phyloP scores from a whole-genome alignment of 805 yeast species.

The Jamesozyma piceae region DNA sequence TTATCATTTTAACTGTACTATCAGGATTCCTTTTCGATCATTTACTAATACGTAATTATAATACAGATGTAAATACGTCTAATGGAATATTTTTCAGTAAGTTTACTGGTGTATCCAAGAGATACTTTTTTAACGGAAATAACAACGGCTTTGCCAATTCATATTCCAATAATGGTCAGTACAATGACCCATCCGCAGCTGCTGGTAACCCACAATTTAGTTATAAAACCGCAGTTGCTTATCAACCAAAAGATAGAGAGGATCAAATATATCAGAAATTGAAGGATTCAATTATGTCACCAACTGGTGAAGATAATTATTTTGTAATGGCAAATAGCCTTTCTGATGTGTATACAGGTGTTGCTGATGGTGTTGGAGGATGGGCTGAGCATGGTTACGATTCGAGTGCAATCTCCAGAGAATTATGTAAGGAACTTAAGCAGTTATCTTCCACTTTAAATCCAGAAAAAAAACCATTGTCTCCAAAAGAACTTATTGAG shows the following conservation, averaged over 20 bases:
- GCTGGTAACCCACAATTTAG: conserved; percentile 24
- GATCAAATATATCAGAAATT: conserved; percentile 35
- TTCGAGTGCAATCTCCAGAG: conserved; percentile 78
- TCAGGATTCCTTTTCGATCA: conserved; percentile 9
- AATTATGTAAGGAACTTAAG: conserved; percentile 53
- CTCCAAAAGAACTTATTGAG: conserved; percentile 43
- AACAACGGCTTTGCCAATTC: conserved; percentile 1
- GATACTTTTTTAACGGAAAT: conserved; percentile 14
- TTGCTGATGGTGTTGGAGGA: conserved; percentile 96
- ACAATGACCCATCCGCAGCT: conserved; percentile 1
- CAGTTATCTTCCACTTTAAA: conserved; percentile 14
- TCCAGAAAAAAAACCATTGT: conserved; percentile 5
- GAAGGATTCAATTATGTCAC: conserved; percentile 37
- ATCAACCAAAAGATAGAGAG: conserved; percentile 62
- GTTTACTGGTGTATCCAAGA: conserved; percentile 10
- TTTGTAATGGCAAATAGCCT: conserved; percentile 34
- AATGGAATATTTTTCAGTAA: conserved; percentile 4
- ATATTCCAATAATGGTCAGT: background rate
- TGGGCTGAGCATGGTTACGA: conserved; percentile 91
- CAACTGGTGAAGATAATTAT: conserved; percentile 72
- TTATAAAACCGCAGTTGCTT: conserved; percentile 58
- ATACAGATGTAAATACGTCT: conserved; percentile 4
- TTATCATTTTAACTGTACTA: conserved; percentile 7
- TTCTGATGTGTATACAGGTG: conserved; percentile 52
- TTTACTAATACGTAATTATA: conserved; percentile 12